A percentile compares a stretch with the other conserved stretches of the same genome.
Conservation (phyloP, 371 early-diverging fungal genomes). For the Mortierella sp. region DNA sequence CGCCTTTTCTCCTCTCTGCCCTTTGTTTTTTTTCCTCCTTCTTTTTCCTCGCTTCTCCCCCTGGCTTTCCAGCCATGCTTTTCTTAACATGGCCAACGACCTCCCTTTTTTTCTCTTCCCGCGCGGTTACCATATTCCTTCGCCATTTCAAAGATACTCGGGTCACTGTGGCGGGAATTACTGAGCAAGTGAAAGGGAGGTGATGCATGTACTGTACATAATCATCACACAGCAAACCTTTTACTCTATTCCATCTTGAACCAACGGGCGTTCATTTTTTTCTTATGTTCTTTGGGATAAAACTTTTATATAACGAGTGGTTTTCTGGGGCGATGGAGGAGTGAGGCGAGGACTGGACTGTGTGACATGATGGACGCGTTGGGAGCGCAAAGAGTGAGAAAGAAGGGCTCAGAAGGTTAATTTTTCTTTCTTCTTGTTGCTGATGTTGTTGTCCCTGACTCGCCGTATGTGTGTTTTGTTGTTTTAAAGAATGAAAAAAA, state of each 20-base stretch:
- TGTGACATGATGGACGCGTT: not conserved
- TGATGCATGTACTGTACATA: not conserved
- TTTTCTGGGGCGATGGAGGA: not conserved
- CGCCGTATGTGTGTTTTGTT: not conserved
- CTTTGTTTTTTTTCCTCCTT: not conserved
- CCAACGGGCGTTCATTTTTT: not conserved
- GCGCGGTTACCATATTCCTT: not conserved
- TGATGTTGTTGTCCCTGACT: not conserved
- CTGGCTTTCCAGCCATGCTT: not conserved
- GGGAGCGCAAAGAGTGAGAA: too few species aligned
- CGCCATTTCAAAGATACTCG: not conserved
- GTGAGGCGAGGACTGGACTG: not conserved
- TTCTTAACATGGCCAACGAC: not conserved
- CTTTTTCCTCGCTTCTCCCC: not conserved
- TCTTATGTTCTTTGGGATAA: not conserved
- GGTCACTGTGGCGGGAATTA: not conserved
- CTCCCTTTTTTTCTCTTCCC: not conserved
- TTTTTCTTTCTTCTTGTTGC: not conserved
- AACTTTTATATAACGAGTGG: not conserved
- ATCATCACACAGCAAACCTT: not conserved
- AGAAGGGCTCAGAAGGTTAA: not conserved
- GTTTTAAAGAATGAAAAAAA: not conserved
- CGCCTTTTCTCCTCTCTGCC: not conserved
- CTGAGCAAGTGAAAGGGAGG: not conserved
- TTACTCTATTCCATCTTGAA: not conserved